These are phyloP conservation scores for Lithohypha guttulata DNA, from an alignment of 2,329 filamentous ascomycete genomes.

Conservation along the genomic window DNA sequence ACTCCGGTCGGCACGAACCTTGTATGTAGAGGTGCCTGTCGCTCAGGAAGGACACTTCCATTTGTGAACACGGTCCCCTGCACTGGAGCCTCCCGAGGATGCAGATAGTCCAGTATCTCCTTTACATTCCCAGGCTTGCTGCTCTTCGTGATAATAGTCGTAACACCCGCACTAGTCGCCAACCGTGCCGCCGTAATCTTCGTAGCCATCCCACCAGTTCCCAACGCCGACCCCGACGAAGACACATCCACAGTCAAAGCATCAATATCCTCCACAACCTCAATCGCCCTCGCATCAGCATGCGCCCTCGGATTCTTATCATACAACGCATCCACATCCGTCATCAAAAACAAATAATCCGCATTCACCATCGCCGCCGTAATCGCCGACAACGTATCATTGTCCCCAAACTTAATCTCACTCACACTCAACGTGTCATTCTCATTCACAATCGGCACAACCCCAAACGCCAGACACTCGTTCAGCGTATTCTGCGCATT, in stretches of 20 bases:
- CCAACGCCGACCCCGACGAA: slow-evolving; percentile 73
- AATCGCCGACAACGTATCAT: slow-evolving; percentile 92
- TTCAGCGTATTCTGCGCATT: slow-evolving; percentile 94
- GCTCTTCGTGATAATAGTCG: slow-evolving; percentile 86
- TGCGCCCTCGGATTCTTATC: slow-evolving; percentile 85
- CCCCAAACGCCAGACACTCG: slow-evolving; percentile 83
- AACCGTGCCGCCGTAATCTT: slow-evolving; percentile 91
- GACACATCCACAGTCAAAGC: slow-evolving; percentile 80
- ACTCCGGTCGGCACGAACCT: slow-evolving; percentile 77
- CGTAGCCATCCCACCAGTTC: slow-evolving; percentile 93
- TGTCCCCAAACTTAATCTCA: slow-evolving; percentile 99
- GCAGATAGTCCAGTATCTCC: slow-evolving; percentile 72
- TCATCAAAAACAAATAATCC: slow-evolving; percentile 96
- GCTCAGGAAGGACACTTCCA: slow-evolving; percentile 21
- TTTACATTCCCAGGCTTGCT: slow-evolving; percentile 88
- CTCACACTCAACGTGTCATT: slow-evolving; percentile 95
- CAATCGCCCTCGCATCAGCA: slow-evolving; percentile 77
- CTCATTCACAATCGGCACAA: slow-evolving; percentile 97
- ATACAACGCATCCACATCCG: slow-evolving; percentile 94
- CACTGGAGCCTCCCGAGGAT: slow-evolving; percentile 37
- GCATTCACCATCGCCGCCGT: slow-evolving; percentile 96
- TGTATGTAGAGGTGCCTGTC: slow-evolving; percentile 64
- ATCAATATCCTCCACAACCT: slow-evolving; percentile 82
- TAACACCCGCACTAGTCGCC: slow-evolving; percentile 88
- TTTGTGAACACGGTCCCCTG: slow-evolving; percentile 28